A percentile compares a stretch with the other conserved stretches of the same genome.
These are phyloP conservation scores for Mortierella claussenii DNA, from an alignment of 192 early-diverging fungal genomes.

Conservation along the genomic window DNA sequence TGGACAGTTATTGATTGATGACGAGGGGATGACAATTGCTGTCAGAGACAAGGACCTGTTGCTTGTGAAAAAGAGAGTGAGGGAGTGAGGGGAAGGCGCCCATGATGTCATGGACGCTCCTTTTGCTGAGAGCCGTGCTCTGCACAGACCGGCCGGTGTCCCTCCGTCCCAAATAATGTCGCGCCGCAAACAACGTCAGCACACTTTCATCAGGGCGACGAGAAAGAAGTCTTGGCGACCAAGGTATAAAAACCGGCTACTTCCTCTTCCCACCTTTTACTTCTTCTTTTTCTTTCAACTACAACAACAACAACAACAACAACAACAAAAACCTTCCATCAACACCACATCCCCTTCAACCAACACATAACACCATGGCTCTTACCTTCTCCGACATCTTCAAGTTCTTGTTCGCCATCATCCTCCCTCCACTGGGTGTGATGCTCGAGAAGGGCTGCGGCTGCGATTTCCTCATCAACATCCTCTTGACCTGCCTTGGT, in stretches of 20 bases:
- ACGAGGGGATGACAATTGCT: not conserved
- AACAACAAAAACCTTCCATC: not conserved
- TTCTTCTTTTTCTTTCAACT: not conserved
- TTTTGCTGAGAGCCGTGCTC: not conserved
- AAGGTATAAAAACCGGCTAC: not conserved
- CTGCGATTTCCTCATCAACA: slow-evolving; percentile 73
- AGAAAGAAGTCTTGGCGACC: not conserved
- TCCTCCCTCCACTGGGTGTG: slow-evolving; percentile 62
- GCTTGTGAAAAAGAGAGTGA: not conserved
- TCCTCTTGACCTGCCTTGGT: slow-evolving; percentile 74
- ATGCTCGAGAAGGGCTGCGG: slow-evolving; percentile 59
- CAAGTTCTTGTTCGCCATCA: slow-evolving; percentile 60
- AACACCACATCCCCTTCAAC: slow-evolving; percentile 2
- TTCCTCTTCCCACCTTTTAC: not conserved
- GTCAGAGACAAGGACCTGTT: no score
- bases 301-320: not conserved
- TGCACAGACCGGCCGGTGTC: no score
- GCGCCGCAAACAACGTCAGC: no score
- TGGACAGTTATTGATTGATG: no score
- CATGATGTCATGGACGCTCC: not conserved
- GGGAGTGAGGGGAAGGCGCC: not conserved
- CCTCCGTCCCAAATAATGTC: no score
- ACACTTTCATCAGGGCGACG: no score
- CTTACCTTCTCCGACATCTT: slow-evolving; percentile 63
- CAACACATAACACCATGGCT: slow-evolving; percentile 49